These are phyloP conservation scores for Luzula sylvatica DNA, from an alignment of 176 grass and related monocot genomes.

Conservation along the genomic window DNA sequence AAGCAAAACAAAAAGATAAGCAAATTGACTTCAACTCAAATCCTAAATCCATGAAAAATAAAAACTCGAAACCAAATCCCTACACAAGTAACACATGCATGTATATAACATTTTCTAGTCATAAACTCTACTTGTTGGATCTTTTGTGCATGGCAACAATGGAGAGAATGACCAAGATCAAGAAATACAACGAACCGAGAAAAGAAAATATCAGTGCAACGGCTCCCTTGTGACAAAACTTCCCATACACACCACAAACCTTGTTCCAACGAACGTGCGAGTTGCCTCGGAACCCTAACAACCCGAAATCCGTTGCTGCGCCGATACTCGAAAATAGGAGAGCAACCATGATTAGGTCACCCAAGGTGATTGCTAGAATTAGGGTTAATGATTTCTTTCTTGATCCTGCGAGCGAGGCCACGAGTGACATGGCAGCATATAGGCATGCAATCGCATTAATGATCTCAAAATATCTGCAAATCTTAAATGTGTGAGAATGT, in stretches of 20 bases:
- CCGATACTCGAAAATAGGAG: conserved; percentile 44
- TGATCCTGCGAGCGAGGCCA: background rate
- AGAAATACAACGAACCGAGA: conserved; percentile 29
- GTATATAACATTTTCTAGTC: background rate
- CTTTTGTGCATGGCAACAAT: conserved; percentile 53
- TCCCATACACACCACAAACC: conserved; percentile 37
- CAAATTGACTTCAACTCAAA: too few species aligned
- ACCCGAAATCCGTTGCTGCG: conserved; percentile 28
- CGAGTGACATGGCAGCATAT: conserved; percentile 13
- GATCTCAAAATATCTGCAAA: conserved; percentile 21
- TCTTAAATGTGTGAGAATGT: too few species aligned
- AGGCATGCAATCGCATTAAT: conserved; percentile 1
- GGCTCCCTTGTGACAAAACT: conserved; percentile 51
- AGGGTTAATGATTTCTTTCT: conserved; percentile 10
- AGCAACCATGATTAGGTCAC: conserved; percentile 36
- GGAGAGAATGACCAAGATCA: conserved; percentile 46
- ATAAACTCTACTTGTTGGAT: conserved; percentile 38
- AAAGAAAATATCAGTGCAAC: conserved; percentile 35
- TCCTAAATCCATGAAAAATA: too few species aligned
- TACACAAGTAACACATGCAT: background rate
- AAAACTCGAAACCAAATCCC: background rate
- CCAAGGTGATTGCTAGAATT: conserved; percentile 16
- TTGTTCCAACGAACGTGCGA: conserved; percentile 49
- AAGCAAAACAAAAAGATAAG: too few species aligned
- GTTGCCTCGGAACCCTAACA: conserved; percentile 37